A percentile compares a stretch with the other conserved stretches of the same genome.
Evolutionary conservation across 352 stramenopile species (phyloP).

Genomic region (Phytophthora crassamura): DNA sequence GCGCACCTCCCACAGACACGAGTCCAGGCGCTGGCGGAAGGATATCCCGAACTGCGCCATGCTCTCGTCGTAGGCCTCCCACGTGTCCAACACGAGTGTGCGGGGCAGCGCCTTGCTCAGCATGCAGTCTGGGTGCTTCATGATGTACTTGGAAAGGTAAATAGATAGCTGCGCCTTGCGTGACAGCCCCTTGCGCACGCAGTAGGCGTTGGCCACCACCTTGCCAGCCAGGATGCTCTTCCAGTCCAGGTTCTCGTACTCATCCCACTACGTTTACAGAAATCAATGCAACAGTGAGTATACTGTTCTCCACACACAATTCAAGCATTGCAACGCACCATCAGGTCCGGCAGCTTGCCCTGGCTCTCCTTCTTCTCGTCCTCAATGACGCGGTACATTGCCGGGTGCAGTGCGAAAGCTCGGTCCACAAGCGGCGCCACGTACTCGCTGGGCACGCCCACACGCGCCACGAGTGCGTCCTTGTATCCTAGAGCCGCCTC

Average conservation of each 20-base stretch:
- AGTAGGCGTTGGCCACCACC: constrained; percentile 70
- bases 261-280: constrained; percentile 47
- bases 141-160: constrained; percentile 73
- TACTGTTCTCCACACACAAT: background rate
- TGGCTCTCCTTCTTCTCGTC: constrained; percentile 22
- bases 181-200: constrained; percentile 73
- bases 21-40: constrained; percentile 63
- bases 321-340: constrained; percentile 35
- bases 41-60: constrained; percentile 63
- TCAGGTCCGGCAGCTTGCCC: constrained; percentile 36
- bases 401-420: constrained; percentile 54
- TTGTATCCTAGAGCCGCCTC: constrained; percentile 38
- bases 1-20: constrained; percentile 62
- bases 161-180: constrained; percentile 77
- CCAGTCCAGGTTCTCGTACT: constrained; percentile 76
- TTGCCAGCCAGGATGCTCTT: constrained; percentile 58
- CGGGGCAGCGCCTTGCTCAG: constrained; percentile 56
- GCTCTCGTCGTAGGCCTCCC: constrained; percentile 71
- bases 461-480: constrained; percentile 39
- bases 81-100: constrained; percentile 75
- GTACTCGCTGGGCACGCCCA: constrained; percentile 51
- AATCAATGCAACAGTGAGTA: constrained; percentile 5
- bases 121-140: constrained; percentile 60
- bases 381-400: constrained; percentile 44
- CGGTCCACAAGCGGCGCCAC: constrained; percentile 51